Base-by-base conservation (phyloP, 2,329 filamentous ascomycete species). In the Thermoascus crustaceus region DNA sequence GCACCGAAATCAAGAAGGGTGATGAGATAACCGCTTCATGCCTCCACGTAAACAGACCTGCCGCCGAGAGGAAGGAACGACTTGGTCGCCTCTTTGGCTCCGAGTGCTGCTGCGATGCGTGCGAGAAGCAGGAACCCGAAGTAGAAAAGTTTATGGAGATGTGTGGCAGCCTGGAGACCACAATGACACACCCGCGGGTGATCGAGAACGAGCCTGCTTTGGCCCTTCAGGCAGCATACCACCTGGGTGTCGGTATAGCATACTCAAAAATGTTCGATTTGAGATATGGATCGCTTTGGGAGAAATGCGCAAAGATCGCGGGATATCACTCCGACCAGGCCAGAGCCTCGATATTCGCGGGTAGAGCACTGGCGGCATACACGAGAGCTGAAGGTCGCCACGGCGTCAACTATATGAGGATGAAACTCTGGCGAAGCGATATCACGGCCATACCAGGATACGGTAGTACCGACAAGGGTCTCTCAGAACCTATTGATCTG, bases 1-100 rank as follows among this genome's bases (percentile, higher is more conserved):
- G 32, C 21, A 37, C 11, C 9, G 31, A 42, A 7, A 52, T 59
- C 27, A 17, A 23, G 6, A 24, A 24, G 4, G 53, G 51, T 1
- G 44, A 48, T 13, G 52, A 59, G 30, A 45, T 58, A 24, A 52
- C 45, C 3, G 35, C 50, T 23, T 22, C 45, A 1, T 55, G 55
- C 32, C 31, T 40, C 4, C 32, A 40, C 13, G 21, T 40, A 1
- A 35, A 34, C 9, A 30, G 41, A 7, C 31, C 29, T 1, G 10
- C 11, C 5, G 26, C 25, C 5, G 11, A 10, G 16, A 45, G 52
- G 10, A 45, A 40, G 24, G 14, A 38, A 3, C 25, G 38, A 10
- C 38, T 44, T 8, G 24, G 29, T n/a, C 19, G 34, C 1, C 30
- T 34, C 3, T 50, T 43, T 32, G 43, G 38, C 1, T 58, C 54